Evolutionary conservation across 169 alveolate species (phyloP), one percentile per base, ranked within the genome.

Genomic region (Plasmodium adleri): DNA sequence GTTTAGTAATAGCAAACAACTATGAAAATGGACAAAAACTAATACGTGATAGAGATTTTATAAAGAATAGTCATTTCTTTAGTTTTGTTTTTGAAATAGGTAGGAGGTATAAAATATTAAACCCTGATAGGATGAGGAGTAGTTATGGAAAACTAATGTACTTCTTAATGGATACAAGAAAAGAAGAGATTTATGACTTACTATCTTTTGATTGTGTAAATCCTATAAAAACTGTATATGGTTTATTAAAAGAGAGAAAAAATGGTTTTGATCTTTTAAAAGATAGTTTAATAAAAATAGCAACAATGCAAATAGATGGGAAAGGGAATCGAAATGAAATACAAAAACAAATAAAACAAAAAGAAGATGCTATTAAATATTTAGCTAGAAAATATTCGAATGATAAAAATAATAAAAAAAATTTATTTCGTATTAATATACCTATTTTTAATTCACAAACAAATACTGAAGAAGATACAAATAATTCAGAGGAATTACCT

Each of bases 101-200:
- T 5, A 83, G 99, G 56, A 73, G 99, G 20, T 97, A 97, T 88
- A 97, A 97, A 76, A 96, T 96, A 52, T 83, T 97, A n/a, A 97
- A 97, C 89, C 98, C 99, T 9, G 99, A 97, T 73, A 68, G 95
- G 56, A 96, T 97, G 98, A 76, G 98, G 28, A 93, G 93, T 49
- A 88, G 97, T 22, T 97, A 97, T 71, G 99, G 99, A 15, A 96
- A 97, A 66, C 88, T 97, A 49, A 94, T 97, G 66, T 96, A 96
- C 86, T 94, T 97, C 72, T 92, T 97, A 59, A 96, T 96, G 99
- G 99, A 97, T 75, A 93, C 98, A 7, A 72, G 95, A 73, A 96
- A 94, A 72, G 97, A 95, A 22, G 97, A 93, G 20, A 95, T 96
- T 3, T 93, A 88, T 68, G 97, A 96, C 80, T 93, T 96, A 49